Percentiles rank a stretch among this genome's conserved stretches.
Conservation (phyloP, 495 filamentous ascomycete genomes). For the Letharia columbiana region DNA sequence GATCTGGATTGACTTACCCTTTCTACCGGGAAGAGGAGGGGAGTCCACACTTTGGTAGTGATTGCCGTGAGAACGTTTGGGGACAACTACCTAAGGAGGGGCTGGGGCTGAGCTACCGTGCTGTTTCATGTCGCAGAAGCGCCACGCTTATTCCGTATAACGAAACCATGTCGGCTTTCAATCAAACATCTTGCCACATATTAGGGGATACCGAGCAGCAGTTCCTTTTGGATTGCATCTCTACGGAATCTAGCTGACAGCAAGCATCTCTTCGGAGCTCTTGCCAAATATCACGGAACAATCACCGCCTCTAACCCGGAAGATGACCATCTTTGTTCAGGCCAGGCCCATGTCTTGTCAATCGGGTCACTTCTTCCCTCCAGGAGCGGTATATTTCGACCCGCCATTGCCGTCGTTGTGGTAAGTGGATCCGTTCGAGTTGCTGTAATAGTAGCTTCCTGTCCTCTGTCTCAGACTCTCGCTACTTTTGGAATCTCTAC, state of each 20-base stretch:
- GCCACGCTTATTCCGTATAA: no score
- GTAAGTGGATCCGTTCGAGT: slow-evolving; percentile 43
- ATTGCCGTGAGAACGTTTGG: no score
- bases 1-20: no score
- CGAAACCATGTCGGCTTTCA: no score
- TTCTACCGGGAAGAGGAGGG: no score
- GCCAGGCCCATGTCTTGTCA: background rate
- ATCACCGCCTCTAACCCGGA: background rate
- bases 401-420: slow-evolving; percentile 39
- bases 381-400: slow-evolving; percentile 33
- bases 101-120: no score
- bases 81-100: no score
- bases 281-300: background rate
- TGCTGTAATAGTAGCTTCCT: slow-evolving; percentile 48
- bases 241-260: background rate
- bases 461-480: background rate
- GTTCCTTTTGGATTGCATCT: background rate
- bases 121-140: no score
- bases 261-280: background rate
- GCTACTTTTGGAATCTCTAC: background rate
- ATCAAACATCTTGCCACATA: background rate
- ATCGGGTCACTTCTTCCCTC: slow-evolving; percentile 20
- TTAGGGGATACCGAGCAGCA: background rate
- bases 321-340: background rate
- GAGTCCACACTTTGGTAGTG: no score